Conservation (phyloP, 2,329 filamentous ascomycete species). For the Elsinoe australis region DNA sequence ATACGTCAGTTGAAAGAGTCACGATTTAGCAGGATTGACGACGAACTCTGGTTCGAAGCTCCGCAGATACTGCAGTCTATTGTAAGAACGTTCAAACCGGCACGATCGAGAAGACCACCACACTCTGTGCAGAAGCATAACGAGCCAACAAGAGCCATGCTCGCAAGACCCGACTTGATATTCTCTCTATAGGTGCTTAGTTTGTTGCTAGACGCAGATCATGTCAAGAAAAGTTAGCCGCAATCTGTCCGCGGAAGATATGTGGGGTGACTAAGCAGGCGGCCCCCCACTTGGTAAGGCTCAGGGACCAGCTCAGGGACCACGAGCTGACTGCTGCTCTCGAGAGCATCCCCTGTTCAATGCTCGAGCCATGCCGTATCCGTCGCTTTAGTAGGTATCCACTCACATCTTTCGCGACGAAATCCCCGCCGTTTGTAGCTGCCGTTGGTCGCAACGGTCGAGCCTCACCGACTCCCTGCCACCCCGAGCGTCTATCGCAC, state of each 20-base stretch:
- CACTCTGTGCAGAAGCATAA: slow-evolving; percentile 89
- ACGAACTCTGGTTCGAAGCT: slow-evolving; percentile 69
- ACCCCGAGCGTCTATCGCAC: slow-evolving; percentile 1
- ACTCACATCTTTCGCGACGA: neutral
- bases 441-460: slow-evolving; percentile 16
- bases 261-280: no score
- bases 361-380: neutral
- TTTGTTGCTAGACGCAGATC: no score
- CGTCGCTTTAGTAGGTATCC: neutral
- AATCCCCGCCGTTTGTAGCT: slow-evolving; percentile 8
- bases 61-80: slow-evolving; percentile 81
- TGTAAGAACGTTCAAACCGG: slow-evolving; percentile 66
- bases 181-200: no score
- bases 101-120: slow-evolving; percentile 77
- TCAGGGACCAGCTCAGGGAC: no score
- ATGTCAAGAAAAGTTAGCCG: no score
- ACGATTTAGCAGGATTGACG: neutral
- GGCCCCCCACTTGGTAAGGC: no score
- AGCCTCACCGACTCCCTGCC: slow-evolving; percentile 10
- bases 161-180: no score
- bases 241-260: no score
- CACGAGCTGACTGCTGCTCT: slow-evolving; percentile 1
- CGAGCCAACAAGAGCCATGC: slow-evolving; percentile 85
- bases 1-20: slow-evolving; percentile 19
- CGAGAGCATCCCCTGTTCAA: neutral